Base-by-base conservation (phyloP, 495 filamentous ascomycete species). In the Daldinia vernicosa region DNA sequence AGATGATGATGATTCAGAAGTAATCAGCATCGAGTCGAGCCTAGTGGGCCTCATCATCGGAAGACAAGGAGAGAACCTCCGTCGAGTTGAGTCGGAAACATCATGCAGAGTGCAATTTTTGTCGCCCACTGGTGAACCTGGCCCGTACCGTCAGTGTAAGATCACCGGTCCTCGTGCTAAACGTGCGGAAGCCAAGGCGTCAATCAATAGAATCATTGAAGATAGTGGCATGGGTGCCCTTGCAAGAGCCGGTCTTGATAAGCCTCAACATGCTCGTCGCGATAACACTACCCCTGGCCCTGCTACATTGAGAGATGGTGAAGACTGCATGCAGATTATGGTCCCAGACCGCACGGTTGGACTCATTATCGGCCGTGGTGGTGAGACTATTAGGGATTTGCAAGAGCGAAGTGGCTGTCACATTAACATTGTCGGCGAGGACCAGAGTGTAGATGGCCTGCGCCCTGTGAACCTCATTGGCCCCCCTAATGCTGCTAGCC, bases 321-420 rank as follows among this genome's bases (percentile, higher is more conserved):
- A 94, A 76, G 89, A 91, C 61, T 90, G 84, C 63, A 87, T 89
- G 51, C 90, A 94, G 78, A 93, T 95, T 67, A 93, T 95, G 89
- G 92, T 95, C 7, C 92, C 92, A n/a, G 93, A 94, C 79, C 86
- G 91, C 64, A 95, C 92, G 3, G 92, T 95, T 60, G 92, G 92
- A 60, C 82, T 95, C 32, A 94, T 95, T 66, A 95, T 95, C 68
- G 92, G 92, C 24, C 88, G 92, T 51, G 92, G 92, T 22, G 92
- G 92, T 28, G 92, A 95, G 79, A 94, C 92, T 5, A 95, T 95
- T 68, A 89, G 94, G 35, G 95, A 98, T 78, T 87, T 95, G 14
- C 92, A 95, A 76, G 92, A 95, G 74, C 86, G 91, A 60, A 93
- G 90, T 70, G 90, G 88, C 2, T 95, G 92, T 70, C 92, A 95